A percentile compares a stretch with the other conserved stretches of the same genome.
phyloP scores from a whole-genome alignment of 495 filamentous ascomycete genomes.

The Barbatosphaeria neglecta region DNA sequence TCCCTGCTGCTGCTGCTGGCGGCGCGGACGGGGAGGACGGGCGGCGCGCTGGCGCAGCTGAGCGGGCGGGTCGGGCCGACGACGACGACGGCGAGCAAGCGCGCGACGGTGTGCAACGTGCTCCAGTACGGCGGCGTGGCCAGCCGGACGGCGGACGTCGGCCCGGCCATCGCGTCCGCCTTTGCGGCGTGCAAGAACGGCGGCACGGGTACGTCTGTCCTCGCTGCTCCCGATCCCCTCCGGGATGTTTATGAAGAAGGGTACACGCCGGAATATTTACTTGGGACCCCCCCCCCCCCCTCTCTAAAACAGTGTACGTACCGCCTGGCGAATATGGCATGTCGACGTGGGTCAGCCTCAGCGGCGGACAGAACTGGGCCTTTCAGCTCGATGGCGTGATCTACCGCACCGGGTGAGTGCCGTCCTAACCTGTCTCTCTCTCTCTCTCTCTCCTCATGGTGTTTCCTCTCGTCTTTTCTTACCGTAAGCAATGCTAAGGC shows the following conservation, averaged over 20 bases:
- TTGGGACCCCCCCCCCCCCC: too few relatives aligned
- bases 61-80: conserved; percentile 31
- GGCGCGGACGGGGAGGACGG: conserved; percentile 28
- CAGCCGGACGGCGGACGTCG: conserved; percentile 32
- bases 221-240: neutral
- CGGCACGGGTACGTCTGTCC: conserved; percentile 6
- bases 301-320: conserved; percentile 19
- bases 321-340: conserved; percentile 29
- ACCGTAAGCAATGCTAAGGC: too few relatives aligned
- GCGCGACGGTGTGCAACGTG: conserved; percentile 21
- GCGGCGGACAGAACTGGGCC: conserved; percentile 3
- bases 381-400: conserved; percentile 35
- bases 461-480: too few relatives aligned
- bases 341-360: conserved; percentile 10
- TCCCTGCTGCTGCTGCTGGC: too few relatives aligned
- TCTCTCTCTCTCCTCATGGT: neutral
- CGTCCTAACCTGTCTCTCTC: neutral
- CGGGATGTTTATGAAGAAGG: neutral
- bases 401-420: conserved; percentile 6
- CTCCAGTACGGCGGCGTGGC: conserved; percentile 38
- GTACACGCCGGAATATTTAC: too few relatives aligned
- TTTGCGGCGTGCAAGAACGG: conserved; percentile 31
- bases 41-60: conserved; percentile 16
- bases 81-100: conserved; percentile 13
- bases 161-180: conserved; percentile 31